Conservation (phyloP, 1,284 basidiomycete species). For the Pseudozyma hubeiensis region DNA sequence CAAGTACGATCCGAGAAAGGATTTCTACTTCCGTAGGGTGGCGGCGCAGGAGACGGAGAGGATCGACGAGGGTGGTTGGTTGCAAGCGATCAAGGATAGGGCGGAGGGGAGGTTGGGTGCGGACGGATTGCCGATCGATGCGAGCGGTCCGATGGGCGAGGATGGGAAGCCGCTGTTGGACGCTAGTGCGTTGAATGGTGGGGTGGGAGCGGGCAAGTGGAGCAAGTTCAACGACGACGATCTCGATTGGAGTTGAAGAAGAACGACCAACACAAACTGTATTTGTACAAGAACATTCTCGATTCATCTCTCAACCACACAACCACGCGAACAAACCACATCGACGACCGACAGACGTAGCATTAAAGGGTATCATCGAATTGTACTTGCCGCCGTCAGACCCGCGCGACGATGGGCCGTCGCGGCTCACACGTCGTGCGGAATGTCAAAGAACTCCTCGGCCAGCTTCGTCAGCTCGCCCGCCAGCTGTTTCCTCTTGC, state of each 20-base stretch:
- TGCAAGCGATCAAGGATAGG: slow-evolving; percentile 51
- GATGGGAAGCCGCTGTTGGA: slow-evolving; percentile 38
- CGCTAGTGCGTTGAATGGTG: slow-evolving; percentile 15
- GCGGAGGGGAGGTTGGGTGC: slow-evolving; percentile 47
- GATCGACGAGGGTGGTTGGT: slow-evolving; percentile 64
- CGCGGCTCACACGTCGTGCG: slow-evolving; percentile 28
- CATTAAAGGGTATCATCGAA: neutral
- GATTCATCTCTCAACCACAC: neutral
- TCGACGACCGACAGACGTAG: neutral
- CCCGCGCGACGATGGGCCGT: neutral
- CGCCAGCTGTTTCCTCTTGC: slow-evolving; percentile 24
- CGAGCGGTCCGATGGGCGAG: slow-evolving; percentile 17
- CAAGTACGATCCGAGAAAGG: slow-evolving; percentile 72
- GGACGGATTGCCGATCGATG: slow-evolving; percentile 36
- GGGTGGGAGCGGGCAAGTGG: slow-evolving; percentile 5
- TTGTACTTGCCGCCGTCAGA: no score
- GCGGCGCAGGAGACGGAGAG: slow-evolving; percentile 50
- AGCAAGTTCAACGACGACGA: slow-evolving; percentile 60
- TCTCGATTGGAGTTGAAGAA: slow-evolving; percentile 57
- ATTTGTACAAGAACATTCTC: slow-evolving; percentile 14
- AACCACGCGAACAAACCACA: neutral
- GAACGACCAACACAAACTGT: slow-evolving; percentile 1
- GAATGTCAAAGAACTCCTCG: slow-evolving; percentile 28
- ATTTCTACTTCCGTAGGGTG: slow-evolving; percentile 71
- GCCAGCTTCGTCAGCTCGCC: slow-evolving; percentile 39